Conservation (phyloP, 805 yeast genomes). For the Candida arabinofermentans region DNA sequence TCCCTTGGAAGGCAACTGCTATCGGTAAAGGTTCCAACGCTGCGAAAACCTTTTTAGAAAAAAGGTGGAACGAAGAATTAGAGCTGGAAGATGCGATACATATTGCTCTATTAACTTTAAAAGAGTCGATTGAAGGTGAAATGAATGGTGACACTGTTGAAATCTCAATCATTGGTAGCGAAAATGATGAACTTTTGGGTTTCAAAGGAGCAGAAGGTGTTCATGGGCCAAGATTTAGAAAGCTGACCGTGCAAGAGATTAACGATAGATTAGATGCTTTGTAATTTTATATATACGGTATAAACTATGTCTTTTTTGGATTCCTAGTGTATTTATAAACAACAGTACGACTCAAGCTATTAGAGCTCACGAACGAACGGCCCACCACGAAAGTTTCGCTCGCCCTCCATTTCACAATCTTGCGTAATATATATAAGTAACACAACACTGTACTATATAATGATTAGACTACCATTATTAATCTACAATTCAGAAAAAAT, state of each 20-base stretch:
- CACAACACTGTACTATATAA: too few relatives aligned
- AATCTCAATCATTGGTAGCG: conserved; percentile 79
- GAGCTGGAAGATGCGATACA: conserved; percentile 98
- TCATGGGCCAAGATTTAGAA: conserved; percentile 87
- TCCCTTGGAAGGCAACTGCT: conserved; percentile 99
- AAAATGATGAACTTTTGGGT: conserved; percentile 78
- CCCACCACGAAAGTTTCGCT: too few relatives aligned
- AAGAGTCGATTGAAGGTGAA: conserved; percentile 97
- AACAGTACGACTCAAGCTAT: too few relatives aligned
- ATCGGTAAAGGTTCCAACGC: conserved; percentile 94
- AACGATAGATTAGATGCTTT: conserved; percentile 93
- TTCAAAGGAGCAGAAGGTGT: conserved; percentile 73
- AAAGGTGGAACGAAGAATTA: conserved; percentile 96
- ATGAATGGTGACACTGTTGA: conserved; percentile 96
- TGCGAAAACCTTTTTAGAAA: conserved; percentile 96
- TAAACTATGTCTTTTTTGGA: neutral
- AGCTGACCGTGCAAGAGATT: conserved; percentile 83
- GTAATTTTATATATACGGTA: conserved; percentile 30
- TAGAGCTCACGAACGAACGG: too few relatives aligned
- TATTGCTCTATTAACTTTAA: conserved; percentile 87
- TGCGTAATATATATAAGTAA: too few relatives aligned
- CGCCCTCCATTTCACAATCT: too few relatives aligned
- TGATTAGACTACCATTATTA: too few relatives aligned
- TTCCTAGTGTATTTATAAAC: too few relatives aligned
- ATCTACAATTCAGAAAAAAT: too few relatives aligned